Conservation (phyloP, 2,329 filamentous ascomycete genomes). For the Ophiostoma himal-ulmi region DNA sequence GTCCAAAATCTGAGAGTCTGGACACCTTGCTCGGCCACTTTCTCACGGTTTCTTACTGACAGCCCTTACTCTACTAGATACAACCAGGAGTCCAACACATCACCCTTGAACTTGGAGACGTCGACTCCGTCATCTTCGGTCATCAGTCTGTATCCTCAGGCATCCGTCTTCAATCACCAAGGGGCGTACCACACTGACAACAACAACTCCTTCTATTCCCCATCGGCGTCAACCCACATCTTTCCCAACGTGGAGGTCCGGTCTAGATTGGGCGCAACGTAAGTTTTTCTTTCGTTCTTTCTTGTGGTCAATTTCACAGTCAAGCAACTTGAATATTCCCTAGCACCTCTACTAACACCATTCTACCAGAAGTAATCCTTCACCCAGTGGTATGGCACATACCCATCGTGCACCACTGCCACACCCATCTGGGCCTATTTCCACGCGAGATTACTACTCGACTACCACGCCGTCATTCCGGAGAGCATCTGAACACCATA, state of each 20-base stretch:
- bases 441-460: constrained; percentile 50
- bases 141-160: constrained; percentile 46
- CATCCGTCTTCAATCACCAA: constrained; percentile 42
- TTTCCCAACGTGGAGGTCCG: constrained; percentile 39
- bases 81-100: constrained; percentile 48
- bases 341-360: constrained; percentile 20
- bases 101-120: constrained; percentile 50
- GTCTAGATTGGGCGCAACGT: constrained; percentile 10
- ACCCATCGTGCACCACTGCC: constrained; percentile 50
- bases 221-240: constrained; percentile 37
- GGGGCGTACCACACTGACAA: constrained; percentile 47
- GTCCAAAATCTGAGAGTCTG: not conserved
- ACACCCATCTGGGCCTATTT: constrained; percentile 45
- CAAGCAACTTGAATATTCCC: not conserved
- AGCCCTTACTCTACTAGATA: constrained; percentile 40
- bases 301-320: not conserved
- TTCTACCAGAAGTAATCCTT: constrained; percentile 39
- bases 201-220: constrained; percentile 43
- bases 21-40: not conserved
- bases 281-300: not conserved
- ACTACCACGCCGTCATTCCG: constrained; percentile 47
- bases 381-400: constrained; percentile 54
- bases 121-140: constrained; percentile 46
- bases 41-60: constrained; percentile 27
- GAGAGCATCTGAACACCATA: constrained; percentile 42